Evolutionary conservation across 1,284 basidiomycete species (phyloP).

Genomic region (Austropuccinia psidii): DNA sequence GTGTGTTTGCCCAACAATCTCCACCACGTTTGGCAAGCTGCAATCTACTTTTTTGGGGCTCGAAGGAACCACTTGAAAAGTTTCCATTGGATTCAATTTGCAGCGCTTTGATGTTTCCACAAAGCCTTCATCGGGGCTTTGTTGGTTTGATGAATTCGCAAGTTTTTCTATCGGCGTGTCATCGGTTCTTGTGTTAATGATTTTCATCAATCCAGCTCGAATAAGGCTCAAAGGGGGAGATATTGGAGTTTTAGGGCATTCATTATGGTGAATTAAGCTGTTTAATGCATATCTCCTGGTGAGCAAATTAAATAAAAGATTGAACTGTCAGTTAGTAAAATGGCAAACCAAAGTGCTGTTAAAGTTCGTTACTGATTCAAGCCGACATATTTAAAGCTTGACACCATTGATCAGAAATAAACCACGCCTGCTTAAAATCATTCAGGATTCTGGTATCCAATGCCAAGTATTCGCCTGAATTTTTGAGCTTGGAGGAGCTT

Average conservation of each 20-base stretch:
- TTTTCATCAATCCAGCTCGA: background rate
- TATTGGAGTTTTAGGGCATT: background rate
- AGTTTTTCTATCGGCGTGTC: background rate
- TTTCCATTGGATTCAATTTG: too few species aligned
- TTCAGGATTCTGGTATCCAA: background rate
- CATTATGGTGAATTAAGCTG: background rate
- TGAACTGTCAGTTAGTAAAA: background rate
- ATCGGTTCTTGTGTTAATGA: background rate
- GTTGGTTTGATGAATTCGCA: background rate
- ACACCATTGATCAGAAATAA: background rate
- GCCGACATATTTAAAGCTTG: slow-evolving; percentile 1
- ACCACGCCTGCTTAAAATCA: background rate
- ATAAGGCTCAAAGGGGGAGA: background rate
- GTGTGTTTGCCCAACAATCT: background rate
- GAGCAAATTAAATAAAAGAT: background rate
- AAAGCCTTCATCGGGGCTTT: background rate
- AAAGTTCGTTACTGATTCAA: too few species aligned
- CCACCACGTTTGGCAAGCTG: background rate
- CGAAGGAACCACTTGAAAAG: too few species aligned
- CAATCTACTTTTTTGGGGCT: background rate
- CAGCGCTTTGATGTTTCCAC: background rate
- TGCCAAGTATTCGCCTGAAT: background rate
- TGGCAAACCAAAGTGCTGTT: too few species aligned
- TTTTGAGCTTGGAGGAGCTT: background rate
- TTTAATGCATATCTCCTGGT: background rate